Base-by-base conservation (phyloP, 192 early-diverging fungal genomes). In the Coemansia sp. region DNA sequence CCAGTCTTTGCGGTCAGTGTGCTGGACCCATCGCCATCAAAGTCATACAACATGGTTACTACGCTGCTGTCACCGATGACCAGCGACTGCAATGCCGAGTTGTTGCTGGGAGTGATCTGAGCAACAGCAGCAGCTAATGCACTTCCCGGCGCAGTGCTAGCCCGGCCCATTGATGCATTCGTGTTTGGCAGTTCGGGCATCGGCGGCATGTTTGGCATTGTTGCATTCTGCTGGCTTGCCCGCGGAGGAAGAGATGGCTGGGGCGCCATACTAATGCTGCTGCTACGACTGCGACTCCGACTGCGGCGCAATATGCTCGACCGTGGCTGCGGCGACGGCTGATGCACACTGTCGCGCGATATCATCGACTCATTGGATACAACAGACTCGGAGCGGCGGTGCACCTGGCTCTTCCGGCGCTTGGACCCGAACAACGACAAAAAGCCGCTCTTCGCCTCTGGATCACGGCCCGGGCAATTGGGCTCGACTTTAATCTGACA, bases 401-500 rank as follows among this genome's bases (percentile, higher is more conserved):
- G 69, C 19, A 9, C 18, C 27, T 54, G 52, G 49, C 62, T 71
- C 52, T 63, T 60, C 29, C 55, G 54, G 18, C 59, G 59, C 24
- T 57, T 64, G 16, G 74, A 41, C 39, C 69, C 74, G 63, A 77
- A 77, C 65, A 71, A 39, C 57, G 65, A 60, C 61, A 77, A 49
- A 32, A 77, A 71, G 14, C 74, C 74, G 53, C 65, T 20, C 50
- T 71, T 71, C 18, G 69, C 65, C 3, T 71, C 74, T 1, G 65
- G 61, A 9, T 77, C 74, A 6, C 39, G 57, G 18, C 74, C 74
- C 6, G 64, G 64, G 55, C 74, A 77, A 41, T 43, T 77, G 11
- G 74, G 74, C 54, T 70, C 53, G 14, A 77, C 74, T 48, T 77
- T 77, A 54, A 77, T 71, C 69, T 77, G 74, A 62, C 74, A 77